Evolutionary conservation across 2,329 filamentous ascomycete genomes (phyloP).

Genomic region (Neofusicoccum umdonicola): DNA sequence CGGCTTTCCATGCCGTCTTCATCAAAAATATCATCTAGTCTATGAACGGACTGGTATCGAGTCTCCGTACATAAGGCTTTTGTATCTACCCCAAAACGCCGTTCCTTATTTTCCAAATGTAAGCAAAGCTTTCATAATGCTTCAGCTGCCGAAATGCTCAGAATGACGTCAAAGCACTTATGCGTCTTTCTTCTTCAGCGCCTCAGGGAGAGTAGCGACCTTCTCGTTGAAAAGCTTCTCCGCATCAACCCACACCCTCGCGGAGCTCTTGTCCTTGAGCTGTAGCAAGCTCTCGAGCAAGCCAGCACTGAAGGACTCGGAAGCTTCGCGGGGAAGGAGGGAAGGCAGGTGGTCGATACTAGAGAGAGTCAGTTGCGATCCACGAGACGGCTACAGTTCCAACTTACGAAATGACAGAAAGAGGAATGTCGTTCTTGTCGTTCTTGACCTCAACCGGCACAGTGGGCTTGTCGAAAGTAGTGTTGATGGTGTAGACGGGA

Average conservation of each 20-base stretch:
- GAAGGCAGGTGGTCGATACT: conserved; percentile 45
- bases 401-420: conserved; percentile 69
- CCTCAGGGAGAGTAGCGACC: conserved; percentile 65
- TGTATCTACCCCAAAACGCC: background rate
- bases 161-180: background rate
- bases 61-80: background rate
- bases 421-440: conserved; percentile 45
- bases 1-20: background rate
- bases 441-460: conserved; percentile 66
- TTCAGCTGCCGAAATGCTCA: background rate
- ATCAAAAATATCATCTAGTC: background rate
- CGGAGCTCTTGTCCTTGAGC: conserved; percentile 70
- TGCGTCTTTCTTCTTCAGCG: conserved; percentile 42
- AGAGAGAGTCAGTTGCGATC: background rate
- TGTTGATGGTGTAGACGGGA: conserved; percentile 80
- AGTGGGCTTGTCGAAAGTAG: conserved; percentile 85
- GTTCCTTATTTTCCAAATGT: background rate
- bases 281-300: conserved; percentile 74
- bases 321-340: conserved; percentile 80
- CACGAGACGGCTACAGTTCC: conserved; percentile 51
- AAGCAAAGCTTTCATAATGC: background rate
- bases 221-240: conserved; percentile 83
- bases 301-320: conserved; percentile 77
- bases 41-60: background rate
- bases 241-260: conserved; percentile 79